Evolutionary conservation across 2,329 filamentous ascomycete genomes (phyloP).

Genomic region (Colletotrichum sansevieriae): DNA sequence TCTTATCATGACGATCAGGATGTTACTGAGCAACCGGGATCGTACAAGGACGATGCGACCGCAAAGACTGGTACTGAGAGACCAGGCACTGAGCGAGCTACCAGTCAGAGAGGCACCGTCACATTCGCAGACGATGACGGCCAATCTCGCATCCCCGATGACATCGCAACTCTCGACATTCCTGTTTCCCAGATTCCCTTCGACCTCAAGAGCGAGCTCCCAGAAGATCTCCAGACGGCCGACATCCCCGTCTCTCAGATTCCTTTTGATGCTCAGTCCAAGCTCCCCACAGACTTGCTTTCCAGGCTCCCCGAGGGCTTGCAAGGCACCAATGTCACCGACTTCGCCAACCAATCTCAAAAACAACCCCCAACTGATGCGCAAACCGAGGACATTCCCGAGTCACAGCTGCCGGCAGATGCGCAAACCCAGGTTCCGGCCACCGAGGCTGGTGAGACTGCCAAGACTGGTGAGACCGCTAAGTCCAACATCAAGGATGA

Average conservation of each 20-base stretch:
- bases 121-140: background rate
- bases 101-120: no score
- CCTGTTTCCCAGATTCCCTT: conserved; percentile 35
- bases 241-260: conserved; percentile 39
- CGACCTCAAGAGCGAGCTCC: conserved; percentile 34
- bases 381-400: conserved; percentile 15
- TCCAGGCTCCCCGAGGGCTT: conserved; percentile 17
- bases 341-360: conserved; percentile 7
- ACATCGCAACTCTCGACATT: conserved; percentile 33
- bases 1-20: conserved; percentile 12
- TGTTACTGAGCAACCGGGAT: conserved; percentile 38
- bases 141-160: conserved; percentile 13
- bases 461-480: conserved; percentile 18
- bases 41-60: conserved; percentile 28
- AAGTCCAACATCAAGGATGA: conserved; percentile 36
- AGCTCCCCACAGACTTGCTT: conserved; percentile 23
- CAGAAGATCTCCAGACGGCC: conserved; percentile 41
- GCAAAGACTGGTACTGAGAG: conserved; percentile 15
- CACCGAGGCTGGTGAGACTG: conserved; percentile 9
- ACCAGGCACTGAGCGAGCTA: background rate
- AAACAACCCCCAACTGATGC: background rate
- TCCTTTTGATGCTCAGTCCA: conserved; percentile 30
- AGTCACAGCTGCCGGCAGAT: background rate
- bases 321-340: background rate
- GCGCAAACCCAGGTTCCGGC: background rate